Conservation (phyloP, 83 land plant genomes). For the Picea abies region DNA sequence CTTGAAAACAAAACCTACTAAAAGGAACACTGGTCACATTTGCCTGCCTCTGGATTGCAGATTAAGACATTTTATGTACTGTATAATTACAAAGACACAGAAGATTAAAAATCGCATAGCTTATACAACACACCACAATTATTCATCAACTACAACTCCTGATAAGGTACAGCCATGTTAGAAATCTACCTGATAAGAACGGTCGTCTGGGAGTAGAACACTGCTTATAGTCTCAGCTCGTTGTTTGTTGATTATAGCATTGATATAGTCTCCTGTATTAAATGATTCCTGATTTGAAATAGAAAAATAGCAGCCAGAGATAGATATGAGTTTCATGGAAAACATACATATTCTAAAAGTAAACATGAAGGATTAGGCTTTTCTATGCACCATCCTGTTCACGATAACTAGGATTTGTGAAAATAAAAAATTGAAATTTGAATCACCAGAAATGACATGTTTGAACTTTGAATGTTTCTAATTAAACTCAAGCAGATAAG, state of each 20-base stretch:
- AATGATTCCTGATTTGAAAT: constrained; percentile 53
- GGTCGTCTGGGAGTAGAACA: constrained; percentile 78
- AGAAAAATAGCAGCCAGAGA: background rate
- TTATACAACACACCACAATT: background rate
- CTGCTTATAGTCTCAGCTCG: constrained; percentile 74
- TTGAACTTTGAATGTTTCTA: background rate
- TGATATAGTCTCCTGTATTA: constrained; percentile 78
- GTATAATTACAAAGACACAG: no score
- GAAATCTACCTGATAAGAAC: constrained; percentile 76
- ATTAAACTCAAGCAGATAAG: no score
- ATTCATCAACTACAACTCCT: background rate
- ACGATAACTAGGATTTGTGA: background rate
- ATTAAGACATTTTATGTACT: no score
- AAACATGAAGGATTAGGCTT: background rate
- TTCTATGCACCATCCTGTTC: background rate
- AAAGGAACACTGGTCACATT: no score
- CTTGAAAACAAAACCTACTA: no score
- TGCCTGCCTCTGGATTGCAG: no score
- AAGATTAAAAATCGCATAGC: background rate
- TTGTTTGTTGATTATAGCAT: constrained; percentile 73
- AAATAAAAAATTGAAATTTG: background rate
- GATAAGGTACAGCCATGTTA: background rate
- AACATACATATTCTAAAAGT: background rate
- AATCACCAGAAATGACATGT: background rate
- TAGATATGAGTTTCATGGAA: background rate